A percentile compares a stretch with the other conserved stretches of the same genome.
phyloP scores from a whole-genome alignment of 192 early-diverging fungal species.

The Ambispora gerdemannii region DNA sequence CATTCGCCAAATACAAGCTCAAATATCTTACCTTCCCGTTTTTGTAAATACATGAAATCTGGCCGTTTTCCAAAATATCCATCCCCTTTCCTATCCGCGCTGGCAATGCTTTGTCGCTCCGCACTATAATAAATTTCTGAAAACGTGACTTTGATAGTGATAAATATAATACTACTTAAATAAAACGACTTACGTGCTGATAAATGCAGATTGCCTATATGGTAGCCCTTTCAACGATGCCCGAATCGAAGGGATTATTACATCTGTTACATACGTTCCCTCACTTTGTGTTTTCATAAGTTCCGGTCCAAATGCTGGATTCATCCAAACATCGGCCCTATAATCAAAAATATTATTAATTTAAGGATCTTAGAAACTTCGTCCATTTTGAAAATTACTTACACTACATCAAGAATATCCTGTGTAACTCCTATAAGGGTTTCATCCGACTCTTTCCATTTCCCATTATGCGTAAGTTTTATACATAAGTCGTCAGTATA shows the following conservation, averaged over 20 bases:
- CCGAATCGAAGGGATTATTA: neutral
- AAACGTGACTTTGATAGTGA: no score
- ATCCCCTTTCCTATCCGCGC: neutral
- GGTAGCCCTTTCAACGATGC: neutral
- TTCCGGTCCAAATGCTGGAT: neutral
- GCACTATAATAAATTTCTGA: neutral
- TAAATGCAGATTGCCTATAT: neutral
- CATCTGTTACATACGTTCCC: conserved; percentile 13
- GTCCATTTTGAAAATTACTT: neutral
- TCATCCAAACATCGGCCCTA: neutral
- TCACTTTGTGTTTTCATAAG: conserved; percentile 10
- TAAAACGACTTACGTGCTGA: conserved; percentile 13
- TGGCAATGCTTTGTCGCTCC: neutral
- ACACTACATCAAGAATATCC: neutral
- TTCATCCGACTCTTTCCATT: neutral
- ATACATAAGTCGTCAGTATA: neutral
- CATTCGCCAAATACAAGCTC: neutral
- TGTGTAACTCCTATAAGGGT: neutral
- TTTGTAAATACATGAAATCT: neutral
- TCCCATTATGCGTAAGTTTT: neutral
- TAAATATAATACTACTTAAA: neutral
- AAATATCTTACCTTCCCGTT: neutral
- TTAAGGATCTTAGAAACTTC: neutral
- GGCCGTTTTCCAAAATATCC: neutral
- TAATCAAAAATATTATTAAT: neutral